A percentile compares a stretch with the other conserved stretches of the same genome.
These are phyloP conservation scores for Collybiopsis luxurians DNA, from an alignment of 768 basidiomycete species.

Conservation along the genomic window DNA sequence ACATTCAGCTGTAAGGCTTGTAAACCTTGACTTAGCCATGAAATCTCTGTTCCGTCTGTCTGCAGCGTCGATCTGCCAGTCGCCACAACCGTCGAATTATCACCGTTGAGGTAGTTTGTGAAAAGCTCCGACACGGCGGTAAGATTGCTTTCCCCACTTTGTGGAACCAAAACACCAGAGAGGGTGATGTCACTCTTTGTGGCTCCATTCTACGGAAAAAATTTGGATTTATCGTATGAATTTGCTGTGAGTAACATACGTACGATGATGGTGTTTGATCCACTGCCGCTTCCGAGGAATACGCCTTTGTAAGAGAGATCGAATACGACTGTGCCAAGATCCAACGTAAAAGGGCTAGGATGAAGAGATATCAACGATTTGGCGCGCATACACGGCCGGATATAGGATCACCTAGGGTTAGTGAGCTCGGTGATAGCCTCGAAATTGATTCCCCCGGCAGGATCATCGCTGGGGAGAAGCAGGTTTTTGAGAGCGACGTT, in stretches of 20 bases:
- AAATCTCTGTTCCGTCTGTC: constrained; percentile 50
- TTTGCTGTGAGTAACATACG: too few relatives aligned
- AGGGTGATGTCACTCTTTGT: constrained; percentile 60
- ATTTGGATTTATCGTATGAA: too few relatives aligned
- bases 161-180: constrained; percentile 52
- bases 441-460: constrained; percentile 67
- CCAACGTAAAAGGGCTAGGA: constrained; percentile 61
- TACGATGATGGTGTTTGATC: constrained; percentile 51
- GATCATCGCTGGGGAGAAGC: constrained; percentile 64
- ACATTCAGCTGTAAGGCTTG: constrained; percentile 56
- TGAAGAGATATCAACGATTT: neutral
- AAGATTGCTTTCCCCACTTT: constrained; percentile 44
- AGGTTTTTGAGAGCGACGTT: constrained; percentile 56
- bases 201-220: constrained; percentile 33
- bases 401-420: constrained; percentile 51
- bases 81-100: constrained; percentile 55
- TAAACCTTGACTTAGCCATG: constrained; percentile 67
- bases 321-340: constrained; percentile 66
- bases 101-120: constrained; percentile 69
- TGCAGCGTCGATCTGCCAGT: constrained; percentile 58
- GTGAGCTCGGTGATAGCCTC: constrained; percentile 50
- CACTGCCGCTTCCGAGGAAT: constrained; percentile 53
- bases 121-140: constrained; percentile 58
- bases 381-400: neutral
- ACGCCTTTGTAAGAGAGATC: constrained; percentile 56